These are phyloP conservation scores for Arabis hirsuta DNA, from an alignment of 345 rosid species.

Conservation along the genomic window DNA sequence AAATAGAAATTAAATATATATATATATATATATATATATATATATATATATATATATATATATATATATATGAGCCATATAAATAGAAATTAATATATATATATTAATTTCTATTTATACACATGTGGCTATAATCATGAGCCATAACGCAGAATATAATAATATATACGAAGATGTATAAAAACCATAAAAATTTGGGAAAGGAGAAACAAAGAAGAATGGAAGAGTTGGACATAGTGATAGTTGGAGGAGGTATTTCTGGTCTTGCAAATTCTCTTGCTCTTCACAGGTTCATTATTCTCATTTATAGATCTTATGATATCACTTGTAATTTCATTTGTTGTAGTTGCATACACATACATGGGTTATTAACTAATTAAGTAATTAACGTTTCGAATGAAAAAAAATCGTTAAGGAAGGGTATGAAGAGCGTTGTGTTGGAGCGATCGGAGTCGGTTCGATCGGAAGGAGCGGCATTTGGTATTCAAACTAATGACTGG, in stretches of 20 bases:
- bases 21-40: too few relatives aligned
- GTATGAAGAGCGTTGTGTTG: conserved; percentile 55
- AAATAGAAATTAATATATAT: too few relatives aligned
- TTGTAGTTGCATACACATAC: not conserved
- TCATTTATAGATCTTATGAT: too few relatives aligned
- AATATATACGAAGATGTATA: too few relatives aligned
- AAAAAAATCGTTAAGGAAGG: conserved; percentile 56
- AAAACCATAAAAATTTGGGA: too few relatives aligned
- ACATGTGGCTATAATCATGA: too few relatives aligned
- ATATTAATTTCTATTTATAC: too few relatives aligned
- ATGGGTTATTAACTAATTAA: not conserved
- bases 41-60: too few relatives aligned
- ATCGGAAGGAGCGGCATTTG: conserved; percentile 55
- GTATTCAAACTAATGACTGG: conserved; percentile 64
- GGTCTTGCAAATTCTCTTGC: conserved; percentile 72
- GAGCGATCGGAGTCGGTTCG: conserved; percentile 56
- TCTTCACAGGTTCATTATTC: conserved; percentile 53
- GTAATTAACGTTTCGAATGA: not conserved
- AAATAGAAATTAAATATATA: too few relatives aligned
- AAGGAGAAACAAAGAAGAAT: not conserved
- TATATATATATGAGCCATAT: too few relatives aligned
- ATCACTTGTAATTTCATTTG: too few relatives aligned
- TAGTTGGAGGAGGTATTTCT: conserved; percentile 64
- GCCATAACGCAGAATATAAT: too few relatives aligned
- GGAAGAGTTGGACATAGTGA: conserved; percentile 51